These are phyloP conservation scores for Allium cepa DNA, from an alignment of 106 monocot genomes.

Conservation along the genomic window DNA sequence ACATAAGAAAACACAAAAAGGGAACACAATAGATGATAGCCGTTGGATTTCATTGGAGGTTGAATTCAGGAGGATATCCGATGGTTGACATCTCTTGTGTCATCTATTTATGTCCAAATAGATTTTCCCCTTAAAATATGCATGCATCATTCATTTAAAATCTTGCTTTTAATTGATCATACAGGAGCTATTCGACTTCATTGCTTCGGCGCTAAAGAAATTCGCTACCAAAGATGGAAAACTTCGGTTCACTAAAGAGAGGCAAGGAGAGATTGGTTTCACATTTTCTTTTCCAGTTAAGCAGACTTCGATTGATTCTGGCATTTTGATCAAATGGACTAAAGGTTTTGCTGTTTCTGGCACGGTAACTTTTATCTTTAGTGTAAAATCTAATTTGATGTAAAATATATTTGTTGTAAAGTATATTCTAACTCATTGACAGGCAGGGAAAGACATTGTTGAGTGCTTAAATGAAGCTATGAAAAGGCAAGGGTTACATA, in stretches of 20 bases:
- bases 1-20: no score
- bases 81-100: no score
- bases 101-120: no score
- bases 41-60: no score
- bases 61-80: no score
- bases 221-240: conserved; percentile 32
- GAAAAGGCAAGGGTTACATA: conserved; percentile 48
- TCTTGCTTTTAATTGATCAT: not conserved
- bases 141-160: not conserved
- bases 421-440: not conserved
- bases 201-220: conserved; percentile 34
- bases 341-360: conserved; percentile 58
- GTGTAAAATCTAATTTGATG: no score
- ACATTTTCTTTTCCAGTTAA: conserved; percentile 72
- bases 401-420: no score
- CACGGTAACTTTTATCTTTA: conserved; percentile 21
- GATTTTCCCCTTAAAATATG: no score
- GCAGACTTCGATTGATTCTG: conserved; percentile 61
- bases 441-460: conserved; percentile 67
- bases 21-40: no score
- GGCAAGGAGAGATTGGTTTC: conserved; percentile 52
- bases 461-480: conserved; percentile 58
- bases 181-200: conserved; percentile 64
- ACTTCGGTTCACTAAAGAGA: conserved; percentile 21
- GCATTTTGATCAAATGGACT: conserved; percentile 73